A percentile compares a stretch with the other conserved stretches of the same genome.
Conservation (phyloP, 1,284 basidiomycete genomes). For the Malassezia pachydermatis region DNA sequence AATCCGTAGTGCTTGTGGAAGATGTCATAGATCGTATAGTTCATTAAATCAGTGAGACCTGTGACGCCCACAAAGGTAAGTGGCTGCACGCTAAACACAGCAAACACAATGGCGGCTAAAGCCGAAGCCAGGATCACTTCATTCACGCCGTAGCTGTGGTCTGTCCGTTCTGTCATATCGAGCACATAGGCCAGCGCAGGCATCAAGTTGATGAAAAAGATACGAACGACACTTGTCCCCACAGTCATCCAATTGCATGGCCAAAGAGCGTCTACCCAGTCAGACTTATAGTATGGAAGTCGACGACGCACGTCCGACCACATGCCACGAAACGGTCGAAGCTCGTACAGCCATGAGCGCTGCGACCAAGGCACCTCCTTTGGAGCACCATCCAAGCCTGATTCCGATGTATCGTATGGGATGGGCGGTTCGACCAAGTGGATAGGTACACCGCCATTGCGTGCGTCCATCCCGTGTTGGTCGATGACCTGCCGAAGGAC, state of each 20-base stretch:
- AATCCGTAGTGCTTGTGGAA: conserved; percentile 40
- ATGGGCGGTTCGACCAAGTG: too few species aligned
- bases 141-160: conserved; percentile 75
- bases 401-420: too few species aligned
- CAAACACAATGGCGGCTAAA: conserved; percentile 83
- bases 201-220: conserved; percentile 55
- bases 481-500: neutral
- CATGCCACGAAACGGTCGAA: conserved; percentile 61
- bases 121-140: conserved; percentile 56
- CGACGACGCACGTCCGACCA: conserved; percentile 64
- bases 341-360: conserved; percentile 37
- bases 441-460: too few species aligned
- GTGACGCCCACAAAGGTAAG: conserved; percentile 88
- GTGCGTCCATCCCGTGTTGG: neutral
- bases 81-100: conserved; percentile 79
- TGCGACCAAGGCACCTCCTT: conserved; percentile 44
- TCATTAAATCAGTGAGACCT: conserved; percentile 54
- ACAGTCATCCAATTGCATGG: conserved; percentile 33
- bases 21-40: conserved; percentile 45
- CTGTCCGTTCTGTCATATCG: conserved; percentile 77
- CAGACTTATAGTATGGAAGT: conserved; percentile 58
- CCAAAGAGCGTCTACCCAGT: conserved; percentile 35
- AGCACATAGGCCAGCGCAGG: conserved; percentile 86
- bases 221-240: conserved; percentile 27
- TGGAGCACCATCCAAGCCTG: too few species aligned